A percentile compares a stretch with the other conserved stretches of the same genome.
Evolutionary conservation across 75 land plant species (phyloP).

Genomic region (Pinus albicaulis): DNA sequence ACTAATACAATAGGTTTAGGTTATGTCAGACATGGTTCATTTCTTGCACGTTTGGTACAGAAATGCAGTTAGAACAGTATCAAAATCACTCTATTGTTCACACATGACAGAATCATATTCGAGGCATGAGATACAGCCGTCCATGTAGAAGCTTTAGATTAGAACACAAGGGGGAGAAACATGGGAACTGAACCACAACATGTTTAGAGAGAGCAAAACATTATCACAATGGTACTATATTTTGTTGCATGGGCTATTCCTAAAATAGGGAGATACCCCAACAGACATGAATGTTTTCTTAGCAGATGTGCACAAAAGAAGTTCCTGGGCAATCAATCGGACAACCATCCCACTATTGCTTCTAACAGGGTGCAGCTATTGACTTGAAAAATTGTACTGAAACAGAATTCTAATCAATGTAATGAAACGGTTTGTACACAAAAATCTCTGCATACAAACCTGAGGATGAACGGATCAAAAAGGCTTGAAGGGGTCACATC

Average conservation of each 20-base stretch:
- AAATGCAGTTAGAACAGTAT: neutral
- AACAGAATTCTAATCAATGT: neutral
- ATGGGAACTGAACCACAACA: neutral
- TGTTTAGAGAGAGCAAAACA: neutral
- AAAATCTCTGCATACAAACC: constrained; percentile 16
- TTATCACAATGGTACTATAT: neutral
- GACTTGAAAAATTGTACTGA: neutral
- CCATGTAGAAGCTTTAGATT: neutral
- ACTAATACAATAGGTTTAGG: neutral
- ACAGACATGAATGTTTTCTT: neutral
- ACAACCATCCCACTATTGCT: neutral
- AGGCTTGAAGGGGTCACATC: constrained; percentile 33
- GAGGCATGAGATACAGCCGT: neutral
- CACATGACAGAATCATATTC: neutral
- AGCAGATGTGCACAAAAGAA: neutral
- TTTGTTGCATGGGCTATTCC: neutral
- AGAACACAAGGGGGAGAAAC: neutral
- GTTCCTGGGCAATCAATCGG: neutral
- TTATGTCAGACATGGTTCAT: neutral
- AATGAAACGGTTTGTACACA: neutral
- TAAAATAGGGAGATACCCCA: neutral
- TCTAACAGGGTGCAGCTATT: neutral
- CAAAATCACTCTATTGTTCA: neutral
- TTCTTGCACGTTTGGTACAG: neutral
- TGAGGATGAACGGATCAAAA: constrained; percentile 36